A percentile compares a stretch with the other conserved stretches of the same genome.
Evolutionary conservation across 176 grass and related monocot genomes (phyloP).

Genomic region (Stipa capillata): DNA sequence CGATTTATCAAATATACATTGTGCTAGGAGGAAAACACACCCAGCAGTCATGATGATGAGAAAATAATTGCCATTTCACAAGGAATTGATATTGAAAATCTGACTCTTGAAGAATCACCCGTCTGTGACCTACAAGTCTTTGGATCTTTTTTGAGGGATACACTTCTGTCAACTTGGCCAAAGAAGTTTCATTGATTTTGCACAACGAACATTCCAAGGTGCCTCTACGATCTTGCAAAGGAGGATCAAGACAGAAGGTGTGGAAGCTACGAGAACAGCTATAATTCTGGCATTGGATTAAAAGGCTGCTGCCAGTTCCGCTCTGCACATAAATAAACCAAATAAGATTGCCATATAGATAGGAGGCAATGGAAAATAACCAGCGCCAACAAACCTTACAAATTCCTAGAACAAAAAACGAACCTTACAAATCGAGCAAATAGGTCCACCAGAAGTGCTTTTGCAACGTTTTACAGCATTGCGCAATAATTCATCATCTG

Average conservation of each 20-base stretch:
- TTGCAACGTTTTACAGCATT: constrained; percentile 22
- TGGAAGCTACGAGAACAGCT: constrained; percentile 36
- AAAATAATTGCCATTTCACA: constrained; percentile 63
- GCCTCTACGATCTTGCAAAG: constrained; percentile 19
- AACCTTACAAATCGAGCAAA: constrained; percentile 58
- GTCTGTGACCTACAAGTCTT: constrained; percentile 47
- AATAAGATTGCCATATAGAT: neutral
- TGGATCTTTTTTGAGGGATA: constrained; percentile 38
- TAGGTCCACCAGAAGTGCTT: constrained; percentile 13
- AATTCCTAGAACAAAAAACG: neutral
- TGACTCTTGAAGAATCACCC: constrained; percentile 22
- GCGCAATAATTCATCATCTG: constrained; percentile 37
- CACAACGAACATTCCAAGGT: constrained; percentile 36
- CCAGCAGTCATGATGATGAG: constrained; percentile 67
- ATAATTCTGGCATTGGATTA: constrained; percentile 43
- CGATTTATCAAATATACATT: neutral
- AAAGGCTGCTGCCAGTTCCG: constrained; percentile 33
- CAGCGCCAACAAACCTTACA: constrained; percentile 19
- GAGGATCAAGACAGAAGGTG: constrained; percentile 41
- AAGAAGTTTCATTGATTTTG: neutral
- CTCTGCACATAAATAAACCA: constrained; percentile 25
- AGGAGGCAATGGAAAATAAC: neutral
- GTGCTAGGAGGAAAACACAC: constrained; percentile 20
- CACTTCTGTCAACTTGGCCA: neutral
- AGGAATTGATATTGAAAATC: constrained; percentile 46